Base-by-base conservation (phyloP, 108 stramenopile genomes). In the Nitzschia sp. region DNA sequence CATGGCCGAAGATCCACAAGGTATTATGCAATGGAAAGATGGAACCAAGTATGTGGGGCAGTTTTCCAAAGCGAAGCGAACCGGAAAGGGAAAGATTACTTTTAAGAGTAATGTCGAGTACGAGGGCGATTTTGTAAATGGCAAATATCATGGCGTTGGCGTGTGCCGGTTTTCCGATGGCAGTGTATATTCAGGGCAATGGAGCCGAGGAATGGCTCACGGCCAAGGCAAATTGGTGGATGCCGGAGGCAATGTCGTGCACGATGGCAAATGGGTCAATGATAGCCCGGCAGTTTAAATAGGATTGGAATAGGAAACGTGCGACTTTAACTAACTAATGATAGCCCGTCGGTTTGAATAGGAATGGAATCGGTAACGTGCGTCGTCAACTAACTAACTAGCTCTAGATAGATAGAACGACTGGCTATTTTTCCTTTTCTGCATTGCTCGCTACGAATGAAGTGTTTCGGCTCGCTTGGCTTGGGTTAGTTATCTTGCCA, bases 181-280 rank as follows among this genome's bases (percentile, higher is more conserved):
- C 15, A 36, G 71, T 21, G 57, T 74, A 23, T 86, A 86, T 51
- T 49, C 53, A 8, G 85, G 85, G 36, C 63, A 82, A 46, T 86
- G 82, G 82, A 72, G 38, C 21, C 69, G 51, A 29, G 72, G 76
- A 1, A 45, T 31, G 24, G 54, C 61, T 33, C 72, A 77, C 49
- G 81, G 81, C 11, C 58, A 38, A 28, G 81, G 81, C n/a, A 70
- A 60, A 33, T 57, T 66, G 29, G 46, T 53, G 26, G 42, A 46
- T 42, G 28, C 72, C 21, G 47, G 59, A 18, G 73, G 77, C 25
- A 66, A n/a, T 1, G 51, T 78, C 21, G 24, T 55, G 13, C 77
- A 82, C 53, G 57, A 75, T 4, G 81, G 81, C 0, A 31, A 32
- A 8, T 81, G 76, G 75, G 46, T 42, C 26, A 54, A 66, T 3